Conservation (phyloP, 2,329 filamentous ascomycete species). For the Colletotrichum nymphaeae region DNA sequence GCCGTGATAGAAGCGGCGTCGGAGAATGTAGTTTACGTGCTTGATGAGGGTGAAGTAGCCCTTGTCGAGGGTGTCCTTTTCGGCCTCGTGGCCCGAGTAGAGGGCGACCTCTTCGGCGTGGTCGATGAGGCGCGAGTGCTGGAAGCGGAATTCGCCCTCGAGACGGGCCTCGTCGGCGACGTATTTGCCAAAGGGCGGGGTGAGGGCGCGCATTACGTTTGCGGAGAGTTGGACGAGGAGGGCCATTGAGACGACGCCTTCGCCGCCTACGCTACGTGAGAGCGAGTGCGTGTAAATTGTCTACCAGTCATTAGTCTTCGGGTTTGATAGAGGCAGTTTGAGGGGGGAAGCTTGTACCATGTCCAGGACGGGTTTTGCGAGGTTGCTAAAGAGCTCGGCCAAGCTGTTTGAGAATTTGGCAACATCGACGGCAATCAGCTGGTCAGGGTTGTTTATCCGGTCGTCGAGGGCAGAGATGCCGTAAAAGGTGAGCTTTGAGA, state of each 20-base stretch:
- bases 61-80: slow-evolving; percentile 97
- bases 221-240: slow-evolving; percentile 93
- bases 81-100: slow-evolving; percentile 90
- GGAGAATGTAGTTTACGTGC: slow-evolving; percentile 95
- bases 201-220: slow-evolving; percentile 91
- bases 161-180: slow-evolving; percentile 95
- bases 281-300: slow-evolving; percentile 94
- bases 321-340: background rate
- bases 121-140: slow-evolving; percentile 94
- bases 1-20: slow-evolving; percentile 93
- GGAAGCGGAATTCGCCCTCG: slow-evolving; percentile 96
- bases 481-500: slow-evolving; percentile 98
- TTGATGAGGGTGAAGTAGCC: slow-evolving; percentile 99
- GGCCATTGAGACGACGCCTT: slow-evolving; percentile 95
- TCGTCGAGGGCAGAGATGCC: slow-evolving; percentile 95
- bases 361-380: slow-evolving; percentile 93
- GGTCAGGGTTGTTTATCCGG: slow-evolving; percentile 97
- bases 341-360: slow-evolving; percentile 68
- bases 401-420: slow-evolving; percentile 96
- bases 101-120: slow-evolving; percentile 95
- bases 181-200: slow-evolving; percentile 96
- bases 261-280: slow-evolving; percentile 93
- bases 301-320: slow-evolving; percentile 46
- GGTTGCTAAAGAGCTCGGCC: slow-evolving; percentile 94
- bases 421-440: slow-evolving; percentile 96